phyloP scores from a whole-genome alignment of 352 stramenopile species.

The Globisporangium heterothallicum region DNA sequence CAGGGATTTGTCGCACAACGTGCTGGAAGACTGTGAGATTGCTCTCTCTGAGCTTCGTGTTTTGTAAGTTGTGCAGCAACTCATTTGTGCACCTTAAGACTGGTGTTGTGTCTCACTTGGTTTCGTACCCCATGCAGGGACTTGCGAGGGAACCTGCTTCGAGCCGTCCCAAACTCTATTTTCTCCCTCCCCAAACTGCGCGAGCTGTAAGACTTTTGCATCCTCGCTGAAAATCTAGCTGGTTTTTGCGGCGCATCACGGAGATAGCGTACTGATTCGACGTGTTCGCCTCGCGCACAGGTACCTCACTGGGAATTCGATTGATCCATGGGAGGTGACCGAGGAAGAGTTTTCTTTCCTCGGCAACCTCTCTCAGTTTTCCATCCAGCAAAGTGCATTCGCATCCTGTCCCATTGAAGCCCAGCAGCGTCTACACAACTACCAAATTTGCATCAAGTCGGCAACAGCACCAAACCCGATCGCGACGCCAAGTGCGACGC shows the following conservation, averaged over 20 bases:
- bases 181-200: conserved; percentile 14
- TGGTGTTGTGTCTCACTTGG: neutral
- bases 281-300: conserved; percentile 9
- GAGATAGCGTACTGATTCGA: neutral
- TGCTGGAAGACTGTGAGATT: conserved; percentile 12
- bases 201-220: conserved; percentile 13
- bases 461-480: neutral
- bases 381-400: conserved; percentile 36
- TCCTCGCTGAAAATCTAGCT: neutral
- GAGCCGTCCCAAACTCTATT: conserved; percentile 3
- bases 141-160: conserved; percentile 13
- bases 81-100: neutral
- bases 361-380: conserved; percentile 20
- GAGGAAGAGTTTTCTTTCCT: conserved; percentile 26
- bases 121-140: conserved; percentile 7
- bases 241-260: neutral
- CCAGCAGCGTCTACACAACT: conserved; percentile 20
- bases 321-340: conserved; percentile 23
- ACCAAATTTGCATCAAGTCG: conserved; percentile 23
- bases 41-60: conserved; percentile 10
- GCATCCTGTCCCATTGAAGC: conserved; percentile 27
- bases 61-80: conserved; percentile 9
- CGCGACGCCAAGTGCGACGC: neutral
- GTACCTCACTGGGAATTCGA: conserved; percentile 26
- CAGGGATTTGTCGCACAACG: conserved; percentile 23